Conservation (phyloP, 345 rosid genomes). For the Salix arbutifolia region DNA sequence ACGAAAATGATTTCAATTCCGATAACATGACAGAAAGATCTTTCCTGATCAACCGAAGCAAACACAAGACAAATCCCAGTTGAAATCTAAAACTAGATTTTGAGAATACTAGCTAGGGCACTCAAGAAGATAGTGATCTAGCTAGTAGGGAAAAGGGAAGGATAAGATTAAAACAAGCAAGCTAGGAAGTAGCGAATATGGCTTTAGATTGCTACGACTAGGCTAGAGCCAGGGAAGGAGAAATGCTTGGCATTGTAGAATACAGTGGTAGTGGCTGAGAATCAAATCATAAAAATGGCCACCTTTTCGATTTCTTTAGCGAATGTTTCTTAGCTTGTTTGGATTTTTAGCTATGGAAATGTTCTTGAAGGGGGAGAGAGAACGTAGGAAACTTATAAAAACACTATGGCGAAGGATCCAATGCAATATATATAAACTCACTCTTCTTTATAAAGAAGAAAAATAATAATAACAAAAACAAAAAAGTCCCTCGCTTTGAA, state of each 20-base stretch:
- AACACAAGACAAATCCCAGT: background rate
- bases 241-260: no score
- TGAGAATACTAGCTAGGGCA: background rate
- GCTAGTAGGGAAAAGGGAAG: background rate
- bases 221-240: no score
- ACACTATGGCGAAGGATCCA: constrained; percentile 81
- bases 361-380: constrained; percentile 14
- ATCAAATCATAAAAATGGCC: constrained; percentile 1
- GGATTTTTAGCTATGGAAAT: constrained; percentile 31
- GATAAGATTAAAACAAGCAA: background rate
- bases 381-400: constrained; percentile 17
- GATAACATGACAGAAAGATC: constrained; percentile 18
- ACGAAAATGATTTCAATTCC: constrained; percentile 16
- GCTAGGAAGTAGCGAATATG: background rate
- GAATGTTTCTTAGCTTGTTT: constrained; percentile 20
- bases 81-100: background rate
- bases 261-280: background rate
- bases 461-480: background rate
- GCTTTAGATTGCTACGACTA: no score
- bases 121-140: background rate
- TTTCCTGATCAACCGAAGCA: background rate
- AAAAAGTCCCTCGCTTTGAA: constrained; percentile 13
- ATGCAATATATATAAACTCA: constrained; percentile 40
- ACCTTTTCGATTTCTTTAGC: constrained; percentile 7
- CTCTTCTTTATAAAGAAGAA: background rate